phyloP scores from a whole-genome alignment of 345 rosid species.

The Salix purpurea region DNA sequence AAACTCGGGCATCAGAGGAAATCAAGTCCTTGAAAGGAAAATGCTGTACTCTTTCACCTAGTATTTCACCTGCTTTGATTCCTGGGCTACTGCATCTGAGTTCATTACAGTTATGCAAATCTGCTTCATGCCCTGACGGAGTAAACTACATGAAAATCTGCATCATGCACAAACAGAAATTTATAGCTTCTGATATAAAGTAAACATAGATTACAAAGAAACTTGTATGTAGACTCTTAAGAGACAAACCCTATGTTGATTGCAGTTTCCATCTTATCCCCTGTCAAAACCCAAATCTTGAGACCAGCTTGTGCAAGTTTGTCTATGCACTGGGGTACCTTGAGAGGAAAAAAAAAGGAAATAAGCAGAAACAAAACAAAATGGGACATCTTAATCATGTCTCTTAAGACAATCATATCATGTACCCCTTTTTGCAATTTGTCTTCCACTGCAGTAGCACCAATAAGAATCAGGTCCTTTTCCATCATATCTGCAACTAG shows the following conservation, averaged over 20 bases:
- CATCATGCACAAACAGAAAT: conserved; percentile 24
- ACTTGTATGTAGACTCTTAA: not conserved
- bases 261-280: conserved; percentile 99
- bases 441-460: conserved; percentile 99
- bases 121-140: conserved; percentile 95
- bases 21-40: conserved; percentile 18
- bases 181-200: conserved; percentile 8
- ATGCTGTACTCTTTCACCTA: conserved; percentile 8
- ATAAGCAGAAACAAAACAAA: conserved; percentile 20
- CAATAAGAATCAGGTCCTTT: conserved; percentile 78
- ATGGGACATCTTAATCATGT: conserved; percentile 3
- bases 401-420: conserved; percentile 6
- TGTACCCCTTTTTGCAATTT: conserved; percentile 92
- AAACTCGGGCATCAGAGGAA: conserved; percentile 22
- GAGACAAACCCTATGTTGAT: conserved; percentile 87
- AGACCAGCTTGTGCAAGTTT: conserved; percentile 98
- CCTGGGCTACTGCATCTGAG: conserved; percentile 49
- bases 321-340: conserved; percentile 99
- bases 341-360: conserved; percentile 14
- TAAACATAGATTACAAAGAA: conserved; percentile 12
- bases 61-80: conserved; percentile 48
- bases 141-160: conserved; percentile 90
- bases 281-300: conserved; percentile 96
- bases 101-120: conserved; percentile 56
- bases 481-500: conserved; percentile 74